Conservation (phyloP, 2,329 filamentous ascomycete species). For the Colletotrichum plurivorum region DNA sequence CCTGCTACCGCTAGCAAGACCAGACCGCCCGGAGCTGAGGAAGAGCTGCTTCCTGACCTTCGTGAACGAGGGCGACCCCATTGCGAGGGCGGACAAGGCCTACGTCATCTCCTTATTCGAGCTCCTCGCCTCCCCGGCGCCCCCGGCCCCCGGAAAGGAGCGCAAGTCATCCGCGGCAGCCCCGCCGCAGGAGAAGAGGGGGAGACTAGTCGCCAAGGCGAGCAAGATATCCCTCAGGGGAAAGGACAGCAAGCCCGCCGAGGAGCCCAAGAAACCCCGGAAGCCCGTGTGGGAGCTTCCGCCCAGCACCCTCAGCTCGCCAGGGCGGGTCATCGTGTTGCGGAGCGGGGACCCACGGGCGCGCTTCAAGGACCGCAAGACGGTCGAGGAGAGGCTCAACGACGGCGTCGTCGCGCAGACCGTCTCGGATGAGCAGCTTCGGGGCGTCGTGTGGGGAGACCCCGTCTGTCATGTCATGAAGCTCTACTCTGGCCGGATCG, state of each 20-base stretch:
- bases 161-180: constrained; percentile 9
- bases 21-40: constrained; percentile 60
- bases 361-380: constrained; percentile 59
- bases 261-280: constrained; percentile 47
- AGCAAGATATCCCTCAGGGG: constrained; percentile 7
- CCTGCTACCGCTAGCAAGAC: constrained; percentile 76
- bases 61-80: constrained; percentile 89
- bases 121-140: constrained; percentile 75
- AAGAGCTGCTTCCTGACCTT: constrained; percentile 85
- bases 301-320: constrained; percentile 75
- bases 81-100: constrained; percentile 81
- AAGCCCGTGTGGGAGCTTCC: constrained; percentile 74
- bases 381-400: constrained; percentile 63
- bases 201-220: constrained; percentile 21
- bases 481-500: constrained; percentile 80
- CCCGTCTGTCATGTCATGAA: constrained; percentile 85
- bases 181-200: constrained; percentile 19
- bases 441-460: constrained; percentile 84
- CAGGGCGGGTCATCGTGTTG: constrained; percentile 78
- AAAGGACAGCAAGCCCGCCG: constrained; percentile 27
- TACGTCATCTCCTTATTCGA: constrained; percentile 82
- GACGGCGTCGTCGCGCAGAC: constrained; percentile 79
- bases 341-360: constrained; percentile 62
- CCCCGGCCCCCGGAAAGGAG: constrained; percentile 53
- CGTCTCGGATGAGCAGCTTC: constrained; percentile 76